A percentile compares a stretch with the other conserved stretches of the same genome.
phyloP scores from a whole-genome alignment of 129 eudicot species.

The Artemisia argyi region DNA sequence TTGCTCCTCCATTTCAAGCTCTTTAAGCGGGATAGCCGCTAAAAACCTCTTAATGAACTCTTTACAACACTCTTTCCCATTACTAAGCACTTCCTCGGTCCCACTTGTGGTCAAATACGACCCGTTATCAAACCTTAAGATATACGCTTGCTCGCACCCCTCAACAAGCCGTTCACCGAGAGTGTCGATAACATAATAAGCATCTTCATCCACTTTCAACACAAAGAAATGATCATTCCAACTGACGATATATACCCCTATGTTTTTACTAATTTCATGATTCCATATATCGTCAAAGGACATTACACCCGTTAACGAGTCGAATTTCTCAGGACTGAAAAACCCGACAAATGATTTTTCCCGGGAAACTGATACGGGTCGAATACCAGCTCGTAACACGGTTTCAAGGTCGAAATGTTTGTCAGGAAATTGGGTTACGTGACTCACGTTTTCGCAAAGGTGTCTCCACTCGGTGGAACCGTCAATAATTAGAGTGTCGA shows the following conservation, averaged over 20 bases:
- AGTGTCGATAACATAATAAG: slow-evolving; percentile 58
- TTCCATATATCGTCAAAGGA: slow-evolving; percentile 76
- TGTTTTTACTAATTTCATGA: slow-evolving; percentile 19
- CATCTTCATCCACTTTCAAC: slow-evolving; percentile 51
- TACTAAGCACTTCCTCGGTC: slow-evolving; percentile 4
- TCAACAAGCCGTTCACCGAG: slow-evolving; percentile 66
- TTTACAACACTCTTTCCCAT: slow-evolving; percentile 57
- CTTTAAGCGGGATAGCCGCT: slow-evolving; percentile 66
- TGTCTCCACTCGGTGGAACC: slow-evolving; percentile 79
- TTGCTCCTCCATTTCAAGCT: slow-evolving; percentile 57
- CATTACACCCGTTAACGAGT: slow-evolving; percentile 55
- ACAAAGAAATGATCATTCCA: slow-evolving; percentile 90
- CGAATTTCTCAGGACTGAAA: slow-evolving; percentile 65
- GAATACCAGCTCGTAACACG: slow-evolving; percentile 48
- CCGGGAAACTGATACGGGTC: slow-evolving; percentile 49
- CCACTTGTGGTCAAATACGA: slow-evolving; percentile 31
- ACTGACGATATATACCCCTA: slow-evolving; percentile 60
- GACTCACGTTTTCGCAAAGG: slow-evolving; percentile 41
- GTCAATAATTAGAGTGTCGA: slow-evolving; percentile 58
- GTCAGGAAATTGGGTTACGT: slow-evolving; percentile 53
- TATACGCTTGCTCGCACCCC: slow-evolving; percentile 66
- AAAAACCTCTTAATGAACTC: slow-evolving; percentile 75
- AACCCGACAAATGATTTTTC: slow-evolving; percentile 58
- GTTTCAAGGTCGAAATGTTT: slow-evolving; percentile 81
- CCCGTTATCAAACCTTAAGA: slow-evolving; percentile 48